phyloP scores from a whole-genome alignment of 192 early-diverging fungal species.

The Backusella westeae region DNA sequence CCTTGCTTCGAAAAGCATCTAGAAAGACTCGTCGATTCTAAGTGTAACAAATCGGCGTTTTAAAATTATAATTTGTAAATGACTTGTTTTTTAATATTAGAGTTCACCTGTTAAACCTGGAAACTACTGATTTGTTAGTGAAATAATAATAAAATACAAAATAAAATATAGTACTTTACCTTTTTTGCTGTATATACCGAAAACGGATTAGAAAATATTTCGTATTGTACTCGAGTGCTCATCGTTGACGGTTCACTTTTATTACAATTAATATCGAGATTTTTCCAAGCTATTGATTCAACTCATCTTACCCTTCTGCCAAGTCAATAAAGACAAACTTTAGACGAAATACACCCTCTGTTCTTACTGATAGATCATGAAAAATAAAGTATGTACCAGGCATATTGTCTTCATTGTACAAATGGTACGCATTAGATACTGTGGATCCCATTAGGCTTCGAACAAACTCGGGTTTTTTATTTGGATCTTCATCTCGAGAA shows the following conservation, averaged over 20 bases:
- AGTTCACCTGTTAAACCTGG: constrained; percentile 74
- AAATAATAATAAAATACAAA: not conserved
- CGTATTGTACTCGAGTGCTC: constrained; percentile 41
- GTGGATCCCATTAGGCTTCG: constrained; percentile 56
- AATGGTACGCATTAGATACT: constrained; percentile 47
- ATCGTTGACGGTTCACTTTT: constrained; percentile 37
- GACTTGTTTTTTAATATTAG: not conserved
- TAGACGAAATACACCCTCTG: constrained; percentile 66
- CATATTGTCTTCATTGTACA: constrained; percentile 48
- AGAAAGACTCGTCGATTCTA: constrained; percentile 13
- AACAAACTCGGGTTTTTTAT: constrained; percentile 42
- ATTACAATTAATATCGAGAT: not conserved
- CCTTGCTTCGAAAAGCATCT: constrained; percentile 15
- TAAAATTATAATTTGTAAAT: not conserved
- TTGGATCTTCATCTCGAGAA: constrained; percentile 5
- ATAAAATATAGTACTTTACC: not conserved
- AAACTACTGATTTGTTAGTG: constrained; percentile 37
- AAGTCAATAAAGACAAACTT: constrained; percentile 67
- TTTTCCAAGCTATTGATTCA: not conserved
- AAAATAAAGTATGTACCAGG: constrained; percentile 73
- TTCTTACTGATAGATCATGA: constrained; percentile 68
- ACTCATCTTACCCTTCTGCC: not conserved
- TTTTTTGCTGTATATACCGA: constrained; percentile 77
- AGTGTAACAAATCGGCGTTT: not conserved
- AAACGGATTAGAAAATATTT: constrained; percentile 58